A percentile compares a stretch with the other conserved stretches of the same genome.
These are phyloP conservation scores for Heterobasidion occidentale DNA, from an alignment of 1,284 basidiomycete species.

Conservation along the genomic window DNA sequence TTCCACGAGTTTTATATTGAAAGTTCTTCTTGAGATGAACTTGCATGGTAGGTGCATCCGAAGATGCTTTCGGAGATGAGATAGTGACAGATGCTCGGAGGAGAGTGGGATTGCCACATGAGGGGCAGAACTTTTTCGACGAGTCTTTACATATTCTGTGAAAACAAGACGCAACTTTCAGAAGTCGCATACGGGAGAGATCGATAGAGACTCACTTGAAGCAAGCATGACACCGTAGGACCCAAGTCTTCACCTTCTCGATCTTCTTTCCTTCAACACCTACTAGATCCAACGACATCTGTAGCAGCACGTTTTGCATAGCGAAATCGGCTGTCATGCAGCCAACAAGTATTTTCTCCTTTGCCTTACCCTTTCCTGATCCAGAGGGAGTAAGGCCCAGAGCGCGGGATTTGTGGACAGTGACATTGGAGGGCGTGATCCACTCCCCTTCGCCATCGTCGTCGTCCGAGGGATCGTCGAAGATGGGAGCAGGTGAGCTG, in stretches of 20 bases:
- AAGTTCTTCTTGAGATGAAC: slow-evolving; percentile 94
- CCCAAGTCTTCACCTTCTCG: slow-evolving; percentile 91
- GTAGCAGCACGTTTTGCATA: slow-evolving; percentile 96
- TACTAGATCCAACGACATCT: slow-evolving; percentile 92
- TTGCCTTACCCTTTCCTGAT: slow-evolving; percentile 29
- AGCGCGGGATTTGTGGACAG: slow-evolving; percentile 82
- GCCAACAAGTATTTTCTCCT: slow-evolving; percentile 53
- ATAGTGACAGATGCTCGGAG: slow-evolving; percentile 89
- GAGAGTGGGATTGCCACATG: slow-evolving; percentile 91
- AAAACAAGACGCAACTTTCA: not conserved
- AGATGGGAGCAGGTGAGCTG: slow-evolving; percentile 28
- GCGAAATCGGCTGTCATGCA: slow-evolving; percentile 99
- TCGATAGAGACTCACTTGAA: slow-evolving; percentile 79
- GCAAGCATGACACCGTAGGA: slow-evolving; percentile 95
- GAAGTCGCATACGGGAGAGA: not conserved
- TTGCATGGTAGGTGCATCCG: slow-evolving; percentile 59
- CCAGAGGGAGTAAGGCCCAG: slow-evolving; percentile 66
- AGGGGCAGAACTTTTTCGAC: slow-evolving; percentile 95
- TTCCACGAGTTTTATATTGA: slow-evolving; percentile 89
- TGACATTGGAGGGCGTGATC: slow-evolving; percentile 93
- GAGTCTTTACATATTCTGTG: slow-evolving; percentile 91
- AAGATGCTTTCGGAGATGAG: slow-evolving; percentile 51
- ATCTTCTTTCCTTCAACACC: slow-evolving; percentile 89
- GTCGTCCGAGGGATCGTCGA: slow-evolving; percentile 67
- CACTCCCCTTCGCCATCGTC: slow-evolving; percentile 91